Evolutionary conservation across 805 yeast species (phyloP).

Genomic region (Candida ipomoeae): DNA sequence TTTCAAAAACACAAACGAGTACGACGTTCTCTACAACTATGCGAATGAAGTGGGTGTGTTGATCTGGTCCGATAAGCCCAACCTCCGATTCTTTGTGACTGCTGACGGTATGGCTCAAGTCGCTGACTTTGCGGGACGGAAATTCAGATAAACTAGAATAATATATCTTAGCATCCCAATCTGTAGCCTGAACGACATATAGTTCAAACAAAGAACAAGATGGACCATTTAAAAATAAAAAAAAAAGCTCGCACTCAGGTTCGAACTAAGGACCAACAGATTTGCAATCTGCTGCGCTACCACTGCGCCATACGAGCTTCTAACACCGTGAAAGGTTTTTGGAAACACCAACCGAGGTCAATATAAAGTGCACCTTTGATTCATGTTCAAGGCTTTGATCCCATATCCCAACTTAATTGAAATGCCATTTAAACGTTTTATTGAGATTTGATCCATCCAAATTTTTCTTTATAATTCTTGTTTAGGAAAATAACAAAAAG

Average conservation of each 20-base stretch:
- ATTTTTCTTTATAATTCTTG: too few species aligned
- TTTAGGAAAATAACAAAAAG: too few species aligned
- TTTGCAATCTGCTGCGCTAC: conserved; percentile 99
- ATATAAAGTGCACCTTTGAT: too few species aligned
- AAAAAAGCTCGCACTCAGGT: conserved; percentile 77
- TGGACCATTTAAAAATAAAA: conserved; percentile 14
- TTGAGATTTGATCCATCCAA: too few species aligned
- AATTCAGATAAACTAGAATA: conserved; percentile 17
- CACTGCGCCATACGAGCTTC: conserved; percentile 86
- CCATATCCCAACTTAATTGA: too few species aligned
- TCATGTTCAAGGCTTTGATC: too few species aligned
- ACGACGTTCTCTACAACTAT: conserved; percentile 62
- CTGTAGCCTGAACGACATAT: too few species aligned
- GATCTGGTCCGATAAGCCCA: conserved; percentile 74
- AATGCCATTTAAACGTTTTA: too few species aligned
- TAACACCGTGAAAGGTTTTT: neutral
- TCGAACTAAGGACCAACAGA: conserved; percentile 98
- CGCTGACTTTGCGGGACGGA: conserved; percentile 83
- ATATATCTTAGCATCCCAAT: neutral
- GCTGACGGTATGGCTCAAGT: conserved; percentile 83
- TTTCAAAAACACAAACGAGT: conserved; percentile 74
- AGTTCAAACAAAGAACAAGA: too few species aligned
- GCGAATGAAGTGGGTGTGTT: conserved; percentile 90
- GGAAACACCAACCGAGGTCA: fast-evolving
- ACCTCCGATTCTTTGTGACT: conserved; percentile 78